Evolutionary conservation across 768 basidiomycete species (phyloP).

Genomic region (Termitomyces sp.): DNA sequence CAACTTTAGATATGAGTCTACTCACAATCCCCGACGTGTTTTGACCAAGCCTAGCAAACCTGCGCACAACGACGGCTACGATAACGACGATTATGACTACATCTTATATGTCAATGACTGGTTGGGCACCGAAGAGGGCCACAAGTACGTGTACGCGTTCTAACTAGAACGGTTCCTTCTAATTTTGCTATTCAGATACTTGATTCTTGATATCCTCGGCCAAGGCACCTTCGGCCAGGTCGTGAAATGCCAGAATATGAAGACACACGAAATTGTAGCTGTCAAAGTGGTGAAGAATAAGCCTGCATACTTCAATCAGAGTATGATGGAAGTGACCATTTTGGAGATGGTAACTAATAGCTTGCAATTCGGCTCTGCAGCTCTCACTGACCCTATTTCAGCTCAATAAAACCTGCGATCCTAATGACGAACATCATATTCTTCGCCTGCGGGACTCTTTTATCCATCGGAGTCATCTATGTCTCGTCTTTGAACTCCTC

Average conservation of each 20-base stretch:
- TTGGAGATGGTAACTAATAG: conserved; percentile 78
- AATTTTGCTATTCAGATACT: conserved; percentile 54
- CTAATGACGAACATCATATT: conserved; percentile 94
- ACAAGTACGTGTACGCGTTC: conserved; percentile 62
- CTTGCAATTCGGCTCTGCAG: background rate
- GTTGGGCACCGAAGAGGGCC: conserved; percentile 89
- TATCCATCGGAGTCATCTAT: conserved; percentile 94
- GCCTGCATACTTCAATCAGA: conserved; percentile 98
- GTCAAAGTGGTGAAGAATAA: conserved; percentile 99
- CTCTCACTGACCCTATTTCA: conserved; percentile 27
- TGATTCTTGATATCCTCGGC: conserved; percentile 96
- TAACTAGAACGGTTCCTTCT: conserved; percentile 6
- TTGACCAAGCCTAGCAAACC: conserved; percentile 98
- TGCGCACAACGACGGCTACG: conserved; percentile 92
- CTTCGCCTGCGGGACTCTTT: conserved; percentile 93
- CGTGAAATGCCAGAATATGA: conserved; percentile 99
- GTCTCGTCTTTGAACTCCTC: conserved; percentile 95
- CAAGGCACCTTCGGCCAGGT: conserved; percentile 99
- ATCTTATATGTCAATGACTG: conserved; percentile 99
- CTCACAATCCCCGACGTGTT: conserved; percentile 93
- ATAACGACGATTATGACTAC: conserved; percentile 99
- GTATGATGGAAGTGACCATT: conserved; percentile 99
- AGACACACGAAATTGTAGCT: conserved; percentile 97
- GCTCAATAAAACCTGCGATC: conserved; percentile 94
- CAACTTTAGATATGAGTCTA: conserved; percentile 89